Evolutionary conservation across 1,284 basidiomycete species (phyloP), one percentile per base, ranked within the genome.

Genomic region (Ganoderma boninense): DNA sequence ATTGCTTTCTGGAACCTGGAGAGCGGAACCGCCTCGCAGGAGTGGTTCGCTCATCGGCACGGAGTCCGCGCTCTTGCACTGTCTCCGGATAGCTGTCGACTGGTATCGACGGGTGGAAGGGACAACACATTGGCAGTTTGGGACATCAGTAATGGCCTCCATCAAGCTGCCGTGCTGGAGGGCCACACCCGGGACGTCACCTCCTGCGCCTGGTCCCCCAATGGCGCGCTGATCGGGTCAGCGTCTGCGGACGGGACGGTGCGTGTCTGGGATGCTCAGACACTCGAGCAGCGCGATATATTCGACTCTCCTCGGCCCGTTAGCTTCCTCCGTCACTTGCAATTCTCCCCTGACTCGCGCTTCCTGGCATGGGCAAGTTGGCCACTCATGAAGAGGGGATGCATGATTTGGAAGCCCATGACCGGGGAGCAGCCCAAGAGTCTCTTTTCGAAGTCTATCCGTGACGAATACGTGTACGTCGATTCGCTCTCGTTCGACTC

Each of bases 221-320:
- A 64, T 23, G 43, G 43, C 13, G 62, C 16, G n/a, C 62, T 38
- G 16, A 43, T 64, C 1, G 62, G 32, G 6, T 64, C 62, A 1
- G 62, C 62, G 0, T 64, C 62, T 46, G 35, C 29, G 29, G 62
- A 64, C 44, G 35, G 42, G 32, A 64, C 43, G 2, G 10, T 64
- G 20, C 4, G 62, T 26, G 62, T 64, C 29, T 64, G 62, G 62
- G 42, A 64, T 20, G 62, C 59, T 32, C 23, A 18, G 54, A 57
- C 29, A 16, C 32, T 57, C 54, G 54, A 57, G 29, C 54, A 57
- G 54, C 54, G 54, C 16, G 54, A 35, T 20, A 29, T 57, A 16
- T 14, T 57, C 23, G 54, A 57, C 2, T 29, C 18, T 32, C 54
- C 54, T 8, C 1, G 54, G 29, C 23, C 11, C 10, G 11, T 23